These are phyloP conservation scores for Tolypocladium tropicale DNA, from an alignment of 2,329 filamentous ascomycete genomes.

Conservation along the genomic window DNA sequence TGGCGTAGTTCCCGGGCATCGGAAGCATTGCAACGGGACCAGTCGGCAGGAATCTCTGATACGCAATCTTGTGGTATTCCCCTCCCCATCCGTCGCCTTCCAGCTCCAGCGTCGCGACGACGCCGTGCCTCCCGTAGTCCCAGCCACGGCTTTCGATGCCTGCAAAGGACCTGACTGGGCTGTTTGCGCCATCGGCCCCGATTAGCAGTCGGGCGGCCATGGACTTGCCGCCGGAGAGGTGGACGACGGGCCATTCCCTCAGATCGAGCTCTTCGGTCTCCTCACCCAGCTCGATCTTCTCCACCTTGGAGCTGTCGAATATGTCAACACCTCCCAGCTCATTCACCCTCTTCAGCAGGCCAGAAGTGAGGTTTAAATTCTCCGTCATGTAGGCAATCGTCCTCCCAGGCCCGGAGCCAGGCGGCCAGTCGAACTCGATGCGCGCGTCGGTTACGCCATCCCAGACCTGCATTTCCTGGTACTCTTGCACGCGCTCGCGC, in stretches of 20 bases:
- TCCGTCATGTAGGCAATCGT: conserved; percentile 95
- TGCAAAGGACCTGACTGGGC: conserved; percentile 82
- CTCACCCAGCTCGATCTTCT: conserved; percentile 66
- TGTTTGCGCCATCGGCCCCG: conserved; percentile 91
- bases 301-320: conserved; percentile 68
- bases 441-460: conserved; percentile 80
- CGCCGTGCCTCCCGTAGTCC: conserved; percentile 85
- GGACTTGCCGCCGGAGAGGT: conserved; percentile 54
- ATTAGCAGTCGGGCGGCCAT: conserved; percentile 78
- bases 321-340: conserved; percentile 59
- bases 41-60: conserved; percentile 88
- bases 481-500: conserved; percentile 65
- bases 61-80: conserved; percentile 60
- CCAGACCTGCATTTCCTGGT: conserved; percentile 98
- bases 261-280: conserved; percentile 63
- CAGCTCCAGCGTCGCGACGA: conserved; percentile 80
- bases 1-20: conserved; percentile 71
- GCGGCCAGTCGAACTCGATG: conserved; percentile 77
- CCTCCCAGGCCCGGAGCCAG: conserved; percentile 34
- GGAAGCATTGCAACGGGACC: conserved; percentile 89
- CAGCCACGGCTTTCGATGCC: conserved; percentile 79
- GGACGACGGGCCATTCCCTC: conserved; percentile 77
- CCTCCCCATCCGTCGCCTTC: conserved; percentile 48
- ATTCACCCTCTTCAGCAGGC: conserved; percentile 60
- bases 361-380: conserved; percentile 80